Conservation (phyloP, 2,329 filamentous ascomycete genomes). For the Phoma sp. region DNA sequence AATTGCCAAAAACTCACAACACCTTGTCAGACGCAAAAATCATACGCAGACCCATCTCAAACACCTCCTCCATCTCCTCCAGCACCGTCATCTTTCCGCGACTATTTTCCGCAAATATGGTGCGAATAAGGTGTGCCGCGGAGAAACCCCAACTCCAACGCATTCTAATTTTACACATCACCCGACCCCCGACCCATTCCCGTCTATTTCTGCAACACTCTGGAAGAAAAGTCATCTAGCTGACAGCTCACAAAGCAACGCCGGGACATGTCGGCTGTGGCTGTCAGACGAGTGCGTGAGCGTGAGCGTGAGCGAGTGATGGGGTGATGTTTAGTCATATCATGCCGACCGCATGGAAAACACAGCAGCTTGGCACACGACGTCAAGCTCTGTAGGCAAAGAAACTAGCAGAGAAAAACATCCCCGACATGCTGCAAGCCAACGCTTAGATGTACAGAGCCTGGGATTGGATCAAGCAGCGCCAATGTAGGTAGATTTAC, state of each 20-base stretch:
- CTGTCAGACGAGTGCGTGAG: background rate
- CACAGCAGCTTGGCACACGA: background rate
- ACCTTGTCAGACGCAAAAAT: too few species aligned
- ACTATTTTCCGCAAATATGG: too few species aligned
- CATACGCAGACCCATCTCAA: too few species aligned
- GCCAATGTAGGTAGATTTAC: too few species aligned
- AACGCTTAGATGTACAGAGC: background rate
- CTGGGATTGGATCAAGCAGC: background rate
- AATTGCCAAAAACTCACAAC: too few species aligned
- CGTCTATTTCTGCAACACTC: background rate
- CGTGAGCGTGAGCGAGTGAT: background rate
- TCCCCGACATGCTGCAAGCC: background rate
- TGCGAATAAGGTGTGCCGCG: background rate
- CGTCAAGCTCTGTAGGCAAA: too few species aligned
- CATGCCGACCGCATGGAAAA: background rate
- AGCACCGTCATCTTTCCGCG: too few species aligned
- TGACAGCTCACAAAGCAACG: background rate
- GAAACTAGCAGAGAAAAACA: too few species aligned
- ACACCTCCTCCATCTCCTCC: too few species aligned
- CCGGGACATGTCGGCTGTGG: slow-evolving; percentile 16
- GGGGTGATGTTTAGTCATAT: slow-evolving; percentile 13
- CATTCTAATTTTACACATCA: slow-evolving; percentile 10
- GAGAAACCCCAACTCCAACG: slow-evolving; percentile 1
- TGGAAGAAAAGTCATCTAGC: background rate
- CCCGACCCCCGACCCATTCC: slow-evolving; percentile 6